Base-by-base conservation (phyloP, 768 basidiomycete genomes). In the Russula dissimulans region DNA sequence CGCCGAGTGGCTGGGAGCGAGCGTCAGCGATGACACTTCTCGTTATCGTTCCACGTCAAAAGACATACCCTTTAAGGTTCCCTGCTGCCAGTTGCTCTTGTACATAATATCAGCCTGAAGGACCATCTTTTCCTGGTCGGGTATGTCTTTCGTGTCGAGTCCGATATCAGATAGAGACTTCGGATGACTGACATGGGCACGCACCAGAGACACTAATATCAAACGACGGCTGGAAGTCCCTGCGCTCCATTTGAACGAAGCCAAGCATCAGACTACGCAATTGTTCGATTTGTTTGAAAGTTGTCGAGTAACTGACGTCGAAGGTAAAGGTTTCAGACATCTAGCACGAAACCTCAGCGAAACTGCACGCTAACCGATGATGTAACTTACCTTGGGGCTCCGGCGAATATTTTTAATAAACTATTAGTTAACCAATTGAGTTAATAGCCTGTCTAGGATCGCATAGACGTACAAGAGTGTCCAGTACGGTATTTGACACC, bases 11-110 rank as follows among this genome's bases (percentile, higher is more conserved):
- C 85, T 84, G 68, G 32, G 58, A 62, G 17, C 39, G 17, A 18
- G 15, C 14, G 34, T 61, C 42, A 53, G 38, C 43, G 1, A 5
- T 39, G 39, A 52, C 43, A 54, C 15, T 26, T 39, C 17, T 14
- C 1, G 3, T 26, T 10, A 48, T 32, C 43, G 22, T 22, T 18
- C n/a, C 26, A 49, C 41, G 58, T 34, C 38, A 18, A 63, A 46
- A 39, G 31, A 32, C n/a, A 15, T 66, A 85, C 85, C 76, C 78
- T 84, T 88, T 9, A 89, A 73, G 2, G 84, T 83, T 18, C 82
- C 84, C 66, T 88, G 86, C 69, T 94, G 91, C 74, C 82, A 85
- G 69, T 93, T 94, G 65, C 84, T 84, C 76, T 91, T 92, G 77
- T 91, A 94, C 73, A 86, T 90, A 75, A 95, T 94, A 69, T 88